These are phyloP conservation scores for Fagus crenata DNA, from an alignment of 306 rosid species.

Conservation along the genomic window DNA sequence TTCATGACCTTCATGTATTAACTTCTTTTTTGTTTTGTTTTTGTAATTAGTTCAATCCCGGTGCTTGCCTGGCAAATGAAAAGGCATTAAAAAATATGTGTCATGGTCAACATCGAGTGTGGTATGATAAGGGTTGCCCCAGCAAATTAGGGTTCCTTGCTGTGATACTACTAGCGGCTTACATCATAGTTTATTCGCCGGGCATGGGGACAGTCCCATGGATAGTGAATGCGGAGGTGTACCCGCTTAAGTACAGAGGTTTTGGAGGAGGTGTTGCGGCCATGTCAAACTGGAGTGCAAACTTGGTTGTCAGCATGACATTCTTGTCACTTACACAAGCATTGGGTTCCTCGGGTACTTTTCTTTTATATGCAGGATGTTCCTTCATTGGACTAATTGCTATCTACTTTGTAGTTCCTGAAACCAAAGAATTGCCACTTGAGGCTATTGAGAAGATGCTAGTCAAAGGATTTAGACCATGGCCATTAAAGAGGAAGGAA, in stretches of 20 bases:
- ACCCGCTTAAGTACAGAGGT: conserved; percentile 72
- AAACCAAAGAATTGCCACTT: conserved; percentile 48
- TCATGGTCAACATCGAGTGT: conserved; percentile 41
- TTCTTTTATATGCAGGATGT: conserved; percentile 57
- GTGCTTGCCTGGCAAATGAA: conserved; percentile 67
- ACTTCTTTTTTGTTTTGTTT: not conserved
- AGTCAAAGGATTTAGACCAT: conserved; percentile 30
- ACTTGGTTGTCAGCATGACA: conserved; percentile 67
- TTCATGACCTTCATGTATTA: not conserved
- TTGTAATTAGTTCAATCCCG: conserved; percentile 50
- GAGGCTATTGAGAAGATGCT: conserved; percentile 55
- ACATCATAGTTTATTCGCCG: conserved; percentile 66
- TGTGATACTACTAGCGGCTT: conserved; percentile 57
- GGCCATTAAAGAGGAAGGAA: conserved; percentile 15
- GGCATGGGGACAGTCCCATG: conserved; percentile 88
- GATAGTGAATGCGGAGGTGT: conserved; percentile 82
- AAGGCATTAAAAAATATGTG: conserved; percentile 45
- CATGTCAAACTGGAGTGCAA: conserved; percentile 72
- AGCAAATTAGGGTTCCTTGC: conserved; percentile 67
- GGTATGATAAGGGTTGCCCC: conserved; percentile 78
- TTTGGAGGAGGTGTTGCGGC: conserved; percentile 83
- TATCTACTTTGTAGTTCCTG: conserved; percentile 51
- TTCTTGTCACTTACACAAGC: conserved; percentile 58
- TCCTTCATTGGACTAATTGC: conserved; percentile 40
- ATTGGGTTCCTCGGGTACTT: conserved; percentile 64